These are phyloP conservation scores for Colletotrichum scovillei DNA, from an alignment of 2,329 filamentous ascomycete species.

Conservation along the genomic window DNA sequence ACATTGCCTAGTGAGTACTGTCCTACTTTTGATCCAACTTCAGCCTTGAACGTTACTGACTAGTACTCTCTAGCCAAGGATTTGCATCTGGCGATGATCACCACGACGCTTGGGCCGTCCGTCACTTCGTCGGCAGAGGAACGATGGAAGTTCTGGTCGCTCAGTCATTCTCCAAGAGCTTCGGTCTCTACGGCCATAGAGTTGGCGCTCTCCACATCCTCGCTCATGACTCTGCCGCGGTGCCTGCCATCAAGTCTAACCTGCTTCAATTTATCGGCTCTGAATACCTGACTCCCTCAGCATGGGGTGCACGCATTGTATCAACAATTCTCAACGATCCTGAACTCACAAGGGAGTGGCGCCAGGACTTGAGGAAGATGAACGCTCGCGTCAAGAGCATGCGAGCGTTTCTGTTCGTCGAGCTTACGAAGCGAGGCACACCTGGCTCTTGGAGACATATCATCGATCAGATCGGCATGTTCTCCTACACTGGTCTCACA, in stretches of 20 bases:
- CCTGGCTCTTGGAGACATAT: constrained; percentile 24
- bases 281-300: constrained; percentile 41
- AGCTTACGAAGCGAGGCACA: constrained; percentile 42
- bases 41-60: background rate
- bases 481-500: constrained; percentile 57
- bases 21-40: no score
- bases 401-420: constrained; percentile 45
- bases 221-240: background rate
- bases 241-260: background rate
- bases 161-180: constrained; percentile 45
- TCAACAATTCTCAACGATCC: constrained; percentile 36
- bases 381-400: constrained; percentile 46
- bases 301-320: constrained; percentile 42
- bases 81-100: constrained; percentile 46
- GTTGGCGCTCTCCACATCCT: constrained; percentile 37
- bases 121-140: constrained; percentile 40
- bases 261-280: background rate
- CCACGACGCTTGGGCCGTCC: constrained; percentile 44
- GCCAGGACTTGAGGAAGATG: constrained; percentile 48
- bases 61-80: constrained; percentile 39
- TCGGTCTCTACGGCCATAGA: constrained; percentile 45
- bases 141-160: constrained; percentile 40
- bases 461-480: constrained; percentile 46
- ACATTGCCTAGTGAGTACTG: constrained; percentile 41
- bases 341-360: constrained; percentile 40